phyloP scores from a whole-genome alignment of 345 rosid species.

The Iberis pinnata region DNA sequence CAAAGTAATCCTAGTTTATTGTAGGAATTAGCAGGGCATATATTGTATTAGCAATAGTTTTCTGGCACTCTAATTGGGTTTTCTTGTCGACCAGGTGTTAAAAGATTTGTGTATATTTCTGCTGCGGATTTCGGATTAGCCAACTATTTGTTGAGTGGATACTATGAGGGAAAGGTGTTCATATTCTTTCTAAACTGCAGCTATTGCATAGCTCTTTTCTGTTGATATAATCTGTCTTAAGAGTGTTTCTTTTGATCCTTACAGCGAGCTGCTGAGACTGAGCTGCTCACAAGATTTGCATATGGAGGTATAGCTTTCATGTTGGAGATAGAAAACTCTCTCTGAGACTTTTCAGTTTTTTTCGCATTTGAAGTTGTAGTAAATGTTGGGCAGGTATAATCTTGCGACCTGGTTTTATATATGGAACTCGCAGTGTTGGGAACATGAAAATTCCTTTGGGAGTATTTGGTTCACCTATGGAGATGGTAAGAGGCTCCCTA shows the following conservation, averaged over 20 bases:
- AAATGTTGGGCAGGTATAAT: conserved; percentile 56
- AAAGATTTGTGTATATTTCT: conserved; percentile 79
- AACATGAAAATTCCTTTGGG: conserved; percentile 76
- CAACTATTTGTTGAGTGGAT: conserved; percentile 72
- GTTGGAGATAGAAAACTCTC: not conserved
- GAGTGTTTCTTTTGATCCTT: conserved; percentile 23
- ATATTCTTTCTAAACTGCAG: not conserved
- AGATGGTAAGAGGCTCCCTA: conserved; percentile 48
- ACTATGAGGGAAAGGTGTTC: conserved; percentile 84
- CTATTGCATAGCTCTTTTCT: not conserved
- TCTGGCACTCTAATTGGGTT: conserved; percentile 11
- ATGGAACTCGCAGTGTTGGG: conserved; percentile 84
- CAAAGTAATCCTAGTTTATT: no score
- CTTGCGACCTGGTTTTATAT: conserved; percentile 89
- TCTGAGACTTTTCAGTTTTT: not conserved
- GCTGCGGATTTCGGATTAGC: conserved; percentile 89
- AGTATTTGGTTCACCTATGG: conserved; percentile 78
- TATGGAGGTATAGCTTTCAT: conserved; percentile 60
- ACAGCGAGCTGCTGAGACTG: conserved; percentile 92
- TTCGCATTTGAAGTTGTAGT: not conserved
- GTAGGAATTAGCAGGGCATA: not conserved
- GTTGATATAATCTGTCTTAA: not conserved
- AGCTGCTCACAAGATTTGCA: conserved; percentile 77
- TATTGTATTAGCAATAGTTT: conserved; percentile 1
- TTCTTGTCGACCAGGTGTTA: conserved; percentile 48